These are phyloP conservation scores for Aquanectria penicillioides DNA, from an alignment of 2,329 filamentous ascomycete genomes.

Conservation along the genomic window DNA sequence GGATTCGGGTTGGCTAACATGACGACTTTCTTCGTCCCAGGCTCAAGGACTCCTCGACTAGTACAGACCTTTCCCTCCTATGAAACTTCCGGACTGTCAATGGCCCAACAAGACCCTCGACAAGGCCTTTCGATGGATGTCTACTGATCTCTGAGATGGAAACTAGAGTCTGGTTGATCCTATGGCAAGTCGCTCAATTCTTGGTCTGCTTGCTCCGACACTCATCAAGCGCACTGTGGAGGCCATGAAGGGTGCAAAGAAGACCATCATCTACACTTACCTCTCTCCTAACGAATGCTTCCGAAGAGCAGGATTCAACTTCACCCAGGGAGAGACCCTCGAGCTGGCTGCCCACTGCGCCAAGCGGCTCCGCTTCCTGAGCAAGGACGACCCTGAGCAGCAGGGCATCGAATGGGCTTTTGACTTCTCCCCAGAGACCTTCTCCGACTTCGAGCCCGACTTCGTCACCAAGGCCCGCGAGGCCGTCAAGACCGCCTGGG, in stretches of 20 bases:
- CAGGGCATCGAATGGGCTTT: constrained; percentile 76
- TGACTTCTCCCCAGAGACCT: constrained; percentile 87
- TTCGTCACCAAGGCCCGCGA: constrained; percentile 87
- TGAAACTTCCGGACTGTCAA: constrained; percentile 74
- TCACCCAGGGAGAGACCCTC: constrained; percentile 82
- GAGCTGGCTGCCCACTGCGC: constrained; percentile 87
- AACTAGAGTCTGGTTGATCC: constrained; percentile 94
- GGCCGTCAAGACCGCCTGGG: constrained; percentile 95
- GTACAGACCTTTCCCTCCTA: constrained; percentile 72
- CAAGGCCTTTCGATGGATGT: constrained; percentile 90
- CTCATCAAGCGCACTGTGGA: constrained; percentile 93
- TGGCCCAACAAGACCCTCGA: constrained; percentile 87
- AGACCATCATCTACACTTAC: constrained; percentile 94
- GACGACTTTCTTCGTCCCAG: constrained; percentile 45
- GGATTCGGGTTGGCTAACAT: background rate
- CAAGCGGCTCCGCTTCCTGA: constrained; percentile 86
- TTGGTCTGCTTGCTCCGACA: constrained; percentile 65
- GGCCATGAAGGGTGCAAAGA: constrained; percentile 87
- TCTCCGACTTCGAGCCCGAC: constrained; percentile 88
- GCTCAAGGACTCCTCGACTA: constrained; percentile 83
- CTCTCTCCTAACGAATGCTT: constrained; percentile 97
- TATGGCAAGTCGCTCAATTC: constrained; percentile 70
- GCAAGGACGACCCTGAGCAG: constrained; percentile 76
- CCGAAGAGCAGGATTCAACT: constrained; percentile 88
- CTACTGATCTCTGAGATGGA: constrained; percentile 84